phyloP scores from a whole-genome alignment of 495 filamentous ascomycete species.

The Paragyromitra xinjiangensis region DNA sequence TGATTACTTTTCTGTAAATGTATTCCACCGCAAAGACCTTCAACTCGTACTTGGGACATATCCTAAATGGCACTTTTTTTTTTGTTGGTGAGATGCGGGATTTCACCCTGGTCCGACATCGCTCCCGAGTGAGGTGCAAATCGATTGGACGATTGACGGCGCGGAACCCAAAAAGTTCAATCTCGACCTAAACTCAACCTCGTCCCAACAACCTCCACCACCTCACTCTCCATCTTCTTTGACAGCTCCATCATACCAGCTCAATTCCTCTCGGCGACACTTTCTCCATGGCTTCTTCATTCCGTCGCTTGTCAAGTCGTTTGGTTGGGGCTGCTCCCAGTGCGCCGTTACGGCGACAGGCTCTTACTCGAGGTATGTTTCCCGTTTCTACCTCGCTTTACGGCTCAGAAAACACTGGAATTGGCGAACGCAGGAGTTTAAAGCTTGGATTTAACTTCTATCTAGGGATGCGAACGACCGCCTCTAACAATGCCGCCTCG shows the following conservation, averaged over 20 bases:
- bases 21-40: not conserved
- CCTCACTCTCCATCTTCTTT: not conserved
- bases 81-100: conserved; percentile 27
- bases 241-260: not conserved
- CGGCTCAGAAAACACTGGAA: conserved; percentile 24
- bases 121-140: conserved; percentile 18
- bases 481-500: conserved; percentile 70
- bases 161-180: conserved; percentile 39
- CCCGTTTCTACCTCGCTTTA: conserved; percentile 5
- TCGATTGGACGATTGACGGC: conserved; percentile 18
- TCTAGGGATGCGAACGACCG: conserved; percentile 70
- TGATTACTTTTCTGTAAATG: not conserved
- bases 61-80: not conserved
- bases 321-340: conserved; percentile 57
- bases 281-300: conserved; percentile 61
- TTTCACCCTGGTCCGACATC: conserved; percentile 47
- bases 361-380: conserved; percentile 63
- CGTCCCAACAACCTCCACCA: conserved; percentile 28
- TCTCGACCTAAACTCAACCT: conserved; percentile 27
- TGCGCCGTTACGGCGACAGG: conserved; percentile 64
- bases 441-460: conserved; percentile 12
- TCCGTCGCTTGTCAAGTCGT: conserved; percentile 60
- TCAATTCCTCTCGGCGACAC: conserved; percentile 8
- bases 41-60: not conserved
- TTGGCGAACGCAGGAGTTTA: conserved; percentile 18